Base-by-base conservation (phyloP, 139 green algal species). In the Chlamydomonas schloesseri region DNA sequence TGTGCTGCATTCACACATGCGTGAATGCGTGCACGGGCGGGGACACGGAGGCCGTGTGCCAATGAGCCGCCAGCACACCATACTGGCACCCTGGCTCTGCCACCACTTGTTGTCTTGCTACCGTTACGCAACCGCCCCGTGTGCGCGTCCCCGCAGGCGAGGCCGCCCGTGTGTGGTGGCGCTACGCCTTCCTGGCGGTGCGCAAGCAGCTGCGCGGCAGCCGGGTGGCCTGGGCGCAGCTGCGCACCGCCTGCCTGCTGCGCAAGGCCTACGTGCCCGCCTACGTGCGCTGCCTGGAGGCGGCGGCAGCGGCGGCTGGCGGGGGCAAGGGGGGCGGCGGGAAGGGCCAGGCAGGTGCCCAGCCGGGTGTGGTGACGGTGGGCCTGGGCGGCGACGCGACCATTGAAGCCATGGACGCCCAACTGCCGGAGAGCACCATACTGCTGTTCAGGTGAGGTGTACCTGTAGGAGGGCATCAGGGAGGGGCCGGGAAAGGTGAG, bases 391-490 rank as follows among this genome's bases (percentile, higher is more conserved):
- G 92, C 1, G 92, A 94, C 20, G 84, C 83, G 5, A 31, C 76
- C 47, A 94, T 95, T 1, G 57, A 26, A 8, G 90, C 83, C 1
- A 94, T 98, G 93, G 96, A 98, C 57, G 62, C 65, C 17, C 70
- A 95, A 73, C 92, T 98, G 53, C 83, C 89, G 18, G 95, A 98
- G 81, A n/a, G 77, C 14, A 94, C 94, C 26, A 97, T 97, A 34
- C 87, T 97, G 31, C 81, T 96, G 67, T 98, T 98, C 88, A 86
- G 92, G 85, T 91, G 74, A n/a, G n/a, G n/a, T n/a, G n/a, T n/a
- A n/a, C n/a, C n/a, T n/a, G n/a, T n/a, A n/a, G n/a, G n/a, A n/a
- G n/a, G n/a, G n/a, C n/a, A n/a, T n/a, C n/a, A n/a, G n/a, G n/a
- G n/a, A n/a, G n/a, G n/a, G n/a, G n/a, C n/a, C n/a, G n/a, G n/a